Evolutionary conservation across 768 basidiomycete genomes (phyloP).

Genomic region (Ramaria sp.): DNA sequence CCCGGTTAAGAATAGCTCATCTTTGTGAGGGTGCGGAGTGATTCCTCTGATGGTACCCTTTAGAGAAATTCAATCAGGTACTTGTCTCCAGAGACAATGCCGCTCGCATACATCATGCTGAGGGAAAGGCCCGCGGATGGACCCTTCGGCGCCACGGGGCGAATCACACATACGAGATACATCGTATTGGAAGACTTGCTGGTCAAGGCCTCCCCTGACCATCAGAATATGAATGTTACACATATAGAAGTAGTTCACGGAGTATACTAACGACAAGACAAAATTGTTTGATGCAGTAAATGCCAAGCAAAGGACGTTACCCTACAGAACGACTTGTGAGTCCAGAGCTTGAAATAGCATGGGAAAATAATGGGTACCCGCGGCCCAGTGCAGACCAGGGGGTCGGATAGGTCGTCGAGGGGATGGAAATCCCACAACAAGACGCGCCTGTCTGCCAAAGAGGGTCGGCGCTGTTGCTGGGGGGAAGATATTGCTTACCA

Average conservation of each 20-base stretch:
- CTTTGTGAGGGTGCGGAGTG: slow-evolving; percentile 54
- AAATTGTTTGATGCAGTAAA: slow-evolving; percentile 60
- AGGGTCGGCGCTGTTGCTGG: neutral
- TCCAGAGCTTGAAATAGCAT: neutral
- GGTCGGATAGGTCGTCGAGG: slow-evolving; percentile 37
- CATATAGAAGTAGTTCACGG: neutral
- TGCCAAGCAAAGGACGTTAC: slow-evolving; percentile 58
- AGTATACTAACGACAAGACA: slow-evolving; percentile 47
- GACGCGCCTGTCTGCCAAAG: slow-evolving; percentile 32
- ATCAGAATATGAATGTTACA: neutral
- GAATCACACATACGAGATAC: slow-evolving; percentile 21
- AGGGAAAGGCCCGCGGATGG: slow-evolving; percentile 21
- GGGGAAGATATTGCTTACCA: slow-evolving; percentile 4
- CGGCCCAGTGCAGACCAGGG: slow-evolving; percentile 36
- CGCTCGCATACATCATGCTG: slow-evolving; percentile 13
- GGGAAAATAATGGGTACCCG: slow-evolving; percentile 20
- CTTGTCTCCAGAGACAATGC: slow-evolving; percentile 16
- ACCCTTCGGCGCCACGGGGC: slow-evolving; percentile 18
- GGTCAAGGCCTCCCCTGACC: slow-evolving; percentile 45
- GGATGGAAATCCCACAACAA: slow-evolving; percentile 61
- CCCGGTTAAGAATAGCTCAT: slow-evolving; percentile 61
- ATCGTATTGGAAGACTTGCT: slow-evolving; percentile 44
- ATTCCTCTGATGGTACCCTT: slow-evolving; percentile 60
- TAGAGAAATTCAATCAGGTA: slow-evolving; percentile 2
- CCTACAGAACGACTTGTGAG: slow-evolving; percentile 26